Base-by-base conservation (phyloP, 768 basidiomycete species). In the Hericium alpestre region DNA sequence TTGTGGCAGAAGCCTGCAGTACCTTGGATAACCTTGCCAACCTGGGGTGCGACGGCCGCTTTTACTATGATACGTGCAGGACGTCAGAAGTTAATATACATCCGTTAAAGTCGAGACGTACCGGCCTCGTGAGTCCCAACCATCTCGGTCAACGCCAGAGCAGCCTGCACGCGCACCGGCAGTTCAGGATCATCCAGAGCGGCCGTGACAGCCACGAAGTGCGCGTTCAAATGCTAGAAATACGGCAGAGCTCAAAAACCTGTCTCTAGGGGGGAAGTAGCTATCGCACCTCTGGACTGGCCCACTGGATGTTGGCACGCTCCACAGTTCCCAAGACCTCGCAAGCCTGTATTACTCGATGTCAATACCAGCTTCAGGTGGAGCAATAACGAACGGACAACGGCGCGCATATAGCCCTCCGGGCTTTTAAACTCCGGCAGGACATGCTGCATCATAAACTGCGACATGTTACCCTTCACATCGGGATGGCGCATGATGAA, bases 1-100 rank as follows among this genome's bases (percentile, higher is more conserved):
- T 41, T 41, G 16, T 23, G 16, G 32, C 32, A 32, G 32, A 32
- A 32, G 18, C 22, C 61, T 71, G 43, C 61, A 16, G 16, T 22
- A 86, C 89, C 86, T 75, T 92, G 88, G 57, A 94, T 82, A 67
- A 94, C 88, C 68, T 92, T 89, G 51, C 84, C 90, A 41, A 93
- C 86, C 65, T 85, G 83, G 11, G 87, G 83, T 2, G 82, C 76
- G 51, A 94, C 82, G 11, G 82, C 82, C 3, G 67, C 74, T 63
- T 80, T 81, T 52, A 94, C 91, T 85, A 62, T 38, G 61, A 38
- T 25, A 50, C 32, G 32, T 7, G 32, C 32, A 32, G 15, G 32
- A 41, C n/a, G 32, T 27, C 40, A 56, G 55, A 55, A 15, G 53
- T 20, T 38, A 25, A 46, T 16, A 27, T 7, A 22, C 23, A 5